Conservation (phyloP, 164 flowering plant genomes). For the Stephania japonica region DNA sequence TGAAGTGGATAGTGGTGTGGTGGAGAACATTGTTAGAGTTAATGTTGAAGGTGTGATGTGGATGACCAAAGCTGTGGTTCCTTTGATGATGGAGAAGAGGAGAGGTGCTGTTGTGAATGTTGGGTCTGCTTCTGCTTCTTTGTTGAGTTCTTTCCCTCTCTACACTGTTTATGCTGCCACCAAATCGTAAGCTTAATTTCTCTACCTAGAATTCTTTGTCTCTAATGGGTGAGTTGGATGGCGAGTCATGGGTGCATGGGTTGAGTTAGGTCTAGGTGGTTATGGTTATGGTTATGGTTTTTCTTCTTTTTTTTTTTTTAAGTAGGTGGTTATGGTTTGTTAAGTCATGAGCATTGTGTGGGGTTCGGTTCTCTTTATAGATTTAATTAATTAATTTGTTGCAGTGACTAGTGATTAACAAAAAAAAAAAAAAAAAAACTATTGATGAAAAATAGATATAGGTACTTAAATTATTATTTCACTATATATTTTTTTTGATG, state of each 20-base stretch:
- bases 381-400: no score
- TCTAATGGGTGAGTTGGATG: background rate
- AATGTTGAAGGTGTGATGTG: conserved; percentile 10
- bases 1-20: conserved; percentile 3
- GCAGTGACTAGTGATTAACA: no score
- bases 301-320: no score
- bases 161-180: conserved; percentile 17
- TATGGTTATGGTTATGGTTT: no score
- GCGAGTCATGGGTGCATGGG: background rate
- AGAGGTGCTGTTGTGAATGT: conserved; percentile 21
- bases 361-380: no score
- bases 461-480: no score
- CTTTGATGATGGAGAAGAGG: conserved; percentile 17
- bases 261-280: no score
- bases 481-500: no score
- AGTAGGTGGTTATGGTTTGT: background rate
- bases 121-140: conserved; percentile 11
- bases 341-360: conserved; percentile 1
- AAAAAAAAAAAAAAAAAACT: no score
- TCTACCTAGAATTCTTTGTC: background rate
- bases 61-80: conserved; percentile 18
- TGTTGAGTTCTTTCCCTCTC: conserved; percentile 13
- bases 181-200: conserved; percentile 17
- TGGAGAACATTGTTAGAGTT: conserved; percentile 7
- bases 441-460: no score